Percentiles rank a stretch among this genome's conserved stretches.
These are phyloP conservation scores for Coemansia sp. DNA, from an alignment of 192 early-diverging fungal species.

Conservation along the genomic window DNA sequence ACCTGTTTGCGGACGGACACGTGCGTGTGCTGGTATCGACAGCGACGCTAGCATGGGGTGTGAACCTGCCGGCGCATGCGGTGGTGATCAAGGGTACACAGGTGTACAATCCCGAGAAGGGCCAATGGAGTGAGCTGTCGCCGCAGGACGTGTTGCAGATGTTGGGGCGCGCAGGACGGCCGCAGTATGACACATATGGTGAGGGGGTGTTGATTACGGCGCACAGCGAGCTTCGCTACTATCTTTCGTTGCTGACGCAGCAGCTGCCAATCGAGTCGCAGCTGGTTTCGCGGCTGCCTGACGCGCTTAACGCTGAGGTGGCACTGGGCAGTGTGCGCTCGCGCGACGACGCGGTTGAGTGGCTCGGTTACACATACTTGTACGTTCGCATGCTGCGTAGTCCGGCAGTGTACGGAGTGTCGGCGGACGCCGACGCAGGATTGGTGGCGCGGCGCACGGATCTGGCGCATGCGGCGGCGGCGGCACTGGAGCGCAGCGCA, in stretches of 20 bases:
- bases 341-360: conserved; percentile 91
- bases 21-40: conserved; percentile 93
- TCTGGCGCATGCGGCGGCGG: conserved; percentile 84
- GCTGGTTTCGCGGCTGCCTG: conserved; percentile 80
- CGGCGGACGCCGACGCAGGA: conserved; percentile 69
- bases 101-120: conserved; percentile 94
- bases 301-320: conserved; percentile 95
- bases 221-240: conserved; percentile 90
- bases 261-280: conserved; percentile 98
- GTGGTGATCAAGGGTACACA: conserved; percentile 99
- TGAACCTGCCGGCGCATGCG: conserved; percentile 96
- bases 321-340: conserved; percentile 88
- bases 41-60: conserved; percentile 98
- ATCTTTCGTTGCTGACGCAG: conserved; percentile 89
- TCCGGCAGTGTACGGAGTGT: conserved; percentile 80
- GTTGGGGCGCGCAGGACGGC: conserved; percentile 95
- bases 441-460: conserved; percentile 85
- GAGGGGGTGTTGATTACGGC: conserved; percentile 97
- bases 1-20: conserved; percentile 87
- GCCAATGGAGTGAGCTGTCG: conserved; percentile 89
- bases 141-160: conserved; percentile 98
- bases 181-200: conserved; percentile 92
- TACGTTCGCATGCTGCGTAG: conserved; percentile 96
- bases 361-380: conserved; percentile 94
- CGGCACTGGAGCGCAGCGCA: conserved; percentile 82